These are phyloP conservation scores for Chrysoporthe puriensis DNA, from an alignment of 2,329 filamentous ascomycete species.

Conservation along the genomic window DNA sequence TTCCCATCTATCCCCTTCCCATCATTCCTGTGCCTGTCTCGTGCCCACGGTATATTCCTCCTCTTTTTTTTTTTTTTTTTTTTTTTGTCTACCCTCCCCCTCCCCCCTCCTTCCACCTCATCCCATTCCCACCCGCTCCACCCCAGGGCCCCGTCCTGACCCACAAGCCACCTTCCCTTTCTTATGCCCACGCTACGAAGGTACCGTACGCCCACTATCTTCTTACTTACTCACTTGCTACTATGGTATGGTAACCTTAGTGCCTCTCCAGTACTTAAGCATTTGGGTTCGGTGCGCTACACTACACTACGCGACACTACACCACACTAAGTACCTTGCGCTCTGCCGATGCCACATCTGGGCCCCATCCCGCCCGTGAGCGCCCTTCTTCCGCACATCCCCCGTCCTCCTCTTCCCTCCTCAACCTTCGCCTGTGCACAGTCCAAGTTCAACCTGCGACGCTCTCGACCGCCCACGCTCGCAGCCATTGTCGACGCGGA, in stretches of 20 bases:
- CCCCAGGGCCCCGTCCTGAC: neutral
- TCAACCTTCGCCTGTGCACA: conserved; percentile 1
- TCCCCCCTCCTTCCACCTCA: neutral
- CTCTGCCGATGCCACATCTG: conserved; percentile 13
- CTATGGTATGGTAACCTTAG: neutral
- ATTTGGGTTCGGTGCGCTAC: neutral
- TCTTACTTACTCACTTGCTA: too few relatives aligned
- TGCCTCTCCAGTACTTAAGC: neutral
- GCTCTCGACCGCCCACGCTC: neutral
- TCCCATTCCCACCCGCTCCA: neutral
- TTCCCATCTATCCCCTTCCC: too few relatives aligned
- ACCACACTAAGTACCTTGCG: neutral
- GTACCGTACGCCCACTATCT: conserved; percentile 1
- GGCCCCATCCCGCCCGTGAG: conserved; percentile 2
- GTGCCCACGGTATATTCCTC: too few relatives aligned
- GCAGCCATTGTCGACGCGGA: neutral
- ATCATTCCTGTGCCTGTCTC: too few relatives aligned
- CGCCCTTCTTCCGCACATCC: conserved; percentile 3
- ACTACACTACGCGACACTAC: neutral
- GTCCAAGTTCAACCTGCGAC: neutral
- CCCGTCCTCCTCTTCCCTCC: neutral
- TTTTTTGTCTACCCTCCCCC: neutral
- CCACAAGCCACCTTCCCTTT: conserved; percentile 8
- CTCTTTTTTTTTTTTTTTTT: too few relatives aligned
- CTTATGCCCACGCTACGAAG: conserved; percentile 3